Percentiles rank a stretch among this genome's conserved stretches.
phyloP scores from a whole-genome alignment of 2,329 filamentous ascomycete genomes.

The Trichoderma sp. region DNA sequence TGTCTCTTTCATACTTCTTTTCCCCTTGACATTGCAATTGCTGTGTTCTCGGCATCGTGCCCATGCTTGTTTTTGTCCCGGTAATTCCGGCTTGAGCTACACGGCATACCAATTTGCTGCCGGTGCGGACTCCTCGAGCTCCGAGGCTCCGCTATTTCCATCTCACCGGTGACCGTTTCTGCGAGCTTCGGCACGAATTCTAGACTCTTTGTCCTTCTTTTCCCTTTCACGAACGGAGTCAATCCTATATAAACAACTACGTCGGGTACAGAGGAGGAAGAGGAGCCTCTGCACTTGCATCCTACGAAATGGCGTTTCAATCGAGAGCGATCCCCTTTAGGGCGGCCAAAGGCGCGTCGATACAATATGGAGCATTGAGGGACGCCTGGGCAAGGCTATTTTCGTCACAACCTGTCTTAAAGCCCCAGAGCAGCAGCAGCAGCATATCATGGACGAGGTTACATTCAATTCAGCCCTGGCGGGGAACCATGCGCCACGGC shows the following conservation, averaged over 20 bases:
- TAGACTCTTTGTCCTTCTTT: not conserved
- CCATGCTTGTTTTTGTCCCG: not conserved
- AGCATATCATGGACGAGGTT: conserved; percentile 2
- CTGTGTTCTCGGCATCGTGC: not conserved
- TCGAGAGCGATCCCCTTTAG: not conserved
- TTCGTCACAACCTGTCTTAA: conserved; percentile 26
- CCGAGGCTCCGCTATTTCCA: conserved; percentile 20
- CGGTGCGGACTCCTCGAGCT: conserved; percentile 9
- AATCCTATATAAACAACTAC: not conserved
- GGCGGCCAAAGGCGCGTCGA: conserved; percentile 22
- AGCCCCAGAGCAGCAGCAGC: not conserved
- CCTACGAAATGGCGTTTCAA: conserved; percentile 7
- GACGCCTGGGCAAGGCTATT: conserved; percentile 30
- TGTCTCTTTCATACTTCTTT: not conserved
- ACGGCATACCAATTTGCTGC: not conserved
- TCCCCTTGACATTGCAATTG: not conserved
- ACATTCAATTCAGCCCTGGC: not conserved
- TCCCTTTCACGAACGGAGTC: not conserved
- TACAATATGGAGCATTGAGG: conserved; percentile 27
- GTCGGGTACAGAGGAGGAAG: not conserved
- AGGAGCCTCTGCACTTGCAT: not conserved
- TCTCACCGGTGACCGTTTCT: not conserved
- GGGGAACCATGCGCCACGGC: conserved; percentile 1
- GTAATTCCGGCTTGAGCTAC: not conserved
- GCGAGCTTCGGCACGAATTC: conserved; percentile 12